Percentiles rank a stretch among this genome's conserved stretches.
Conservation (phyloP, 768 basidiomycete genomes). For the Russula dissimulans region DNA sequence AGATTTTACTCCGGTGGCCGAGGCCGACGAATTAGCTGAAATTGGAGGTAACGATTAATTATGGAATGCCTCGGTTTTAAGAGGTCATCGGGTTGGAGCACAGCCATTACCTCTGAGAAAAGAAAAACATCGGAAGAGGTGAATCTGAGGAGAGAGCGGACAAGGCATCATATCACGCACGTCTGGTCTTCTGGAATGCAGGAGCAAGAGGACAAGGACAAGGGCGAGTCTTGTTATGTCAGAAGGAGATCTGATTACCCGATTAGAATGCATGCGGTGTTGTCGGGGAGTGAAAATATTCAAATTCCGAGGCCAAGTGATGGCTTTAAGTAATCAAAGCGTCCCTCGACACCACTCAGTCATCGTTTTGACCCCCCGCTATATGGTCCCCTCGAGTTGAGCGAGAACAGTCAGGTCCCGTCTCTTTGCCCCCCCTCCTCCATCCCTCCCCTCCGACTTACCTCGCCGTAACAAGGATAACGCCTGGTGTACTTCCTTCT, state of each 20-base stretch:
- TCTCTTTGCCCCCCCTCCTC: constrained; percentile 22
- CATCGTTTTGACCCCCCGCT: constrained; percentile 10
- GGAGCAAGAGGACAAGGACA: too few species aligned
- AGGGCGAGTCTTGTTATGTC: not conserved
- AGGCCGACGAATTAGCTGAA: not conserved
- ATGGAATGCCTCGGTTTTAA: not conserved
- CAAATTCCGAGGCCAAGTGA: constrained; percentile 1
- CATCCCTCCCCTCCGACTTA: constrained; percentile 28
- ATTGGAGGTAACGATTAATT: not conserved
- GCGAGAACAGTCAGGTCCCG: constrained; percentile 21
- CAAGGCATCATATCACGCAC: too few species aligned
- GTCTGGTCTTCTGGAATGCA: too few species aligned
- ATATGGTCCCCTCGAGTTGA: constrained; percentile 20
- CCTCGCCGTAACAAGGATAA: constrained; percentile 46
- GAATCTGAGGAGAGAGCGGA: too few species aligned
- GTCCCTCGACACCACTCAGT: not conserved
- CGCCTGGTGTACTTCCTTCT: constrained; percentile 36
- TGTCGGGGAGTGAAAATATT: constrained; percentile 11
- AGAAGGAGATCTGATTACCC: constrained; percentile 7
- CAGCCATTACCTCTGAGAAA: too few species aligned
- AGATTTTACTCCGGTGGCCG: too few species aligned
- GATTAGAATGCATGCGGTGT: constrained; percentile 8
- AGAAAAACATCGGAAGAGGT: too few species aligned
- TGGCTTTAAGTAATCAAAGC: constrained; percentile 10
- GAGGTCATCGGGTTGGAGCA: not conserved